Evolutionary conservation across 805 yeast species (phyloP), one percentile per base, ranked within the genome.

Genomic region (Wickerhamiella lipophila): DNA sequence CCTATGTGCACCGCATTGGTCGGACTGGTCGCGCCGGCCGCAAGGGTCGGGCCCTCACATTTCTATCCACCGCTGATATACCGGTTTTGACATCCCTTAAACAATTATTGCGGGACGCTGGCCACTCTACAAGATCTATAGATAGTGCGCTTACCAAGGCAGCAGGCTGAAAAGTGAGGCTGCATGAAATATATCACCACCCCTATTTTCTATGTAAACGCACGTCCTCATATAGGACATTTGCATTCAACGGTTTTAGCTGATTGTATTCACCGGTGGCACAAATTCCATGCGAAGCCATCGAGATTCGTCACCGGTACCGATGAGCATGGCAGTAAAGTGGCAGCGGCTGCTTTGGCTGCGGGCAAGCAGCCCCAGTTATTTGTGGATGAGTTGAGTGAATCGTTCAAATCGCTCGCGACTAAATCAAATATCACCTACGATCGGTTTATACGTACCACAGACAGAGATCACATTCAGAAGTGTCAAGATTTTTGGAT

Each of bases 1-100:
- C 82, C 51, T 89, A 87, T 57, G 76, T 89, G 16, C 98, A 89
- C 65, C 74, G 97, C 60, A 81, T 89, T 46, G 98, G 98, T 50
- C 78, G 98, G 66, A 89, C 98, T 0, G 98, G 97, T 34, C 76
- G 98, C 64, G 96, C 95, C 0, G 97, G 96, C 0, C 77, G 75
- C 42, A 61, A 61, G 5, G 98, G 98, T 41, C 69, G 74, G 8
- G 81, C 95, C 3, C 68, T 79, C 11, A 82, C 96, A 0, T 83
- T 84, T 54, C 62, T 87, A 12, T 35, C 46, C 2, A 46, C 34
- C 2, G 23, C 23, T 3, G 60, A 58, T 39, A 9, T 36, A 21
- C 26, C 49, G 3, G 18, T 55, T 25, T 49, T 53, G 19, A 42
- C 52, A 5, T 53, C 50, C 15, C 51, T 58, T 25, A 49, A 30